Percentiles rank a stretch among this genome's conserved stretches.
These are phyloP conservation scores for Aegilops speltoides DNA, from an alignment of 176 grass and related monocot species.

Conservation along the genomic window DNA sequence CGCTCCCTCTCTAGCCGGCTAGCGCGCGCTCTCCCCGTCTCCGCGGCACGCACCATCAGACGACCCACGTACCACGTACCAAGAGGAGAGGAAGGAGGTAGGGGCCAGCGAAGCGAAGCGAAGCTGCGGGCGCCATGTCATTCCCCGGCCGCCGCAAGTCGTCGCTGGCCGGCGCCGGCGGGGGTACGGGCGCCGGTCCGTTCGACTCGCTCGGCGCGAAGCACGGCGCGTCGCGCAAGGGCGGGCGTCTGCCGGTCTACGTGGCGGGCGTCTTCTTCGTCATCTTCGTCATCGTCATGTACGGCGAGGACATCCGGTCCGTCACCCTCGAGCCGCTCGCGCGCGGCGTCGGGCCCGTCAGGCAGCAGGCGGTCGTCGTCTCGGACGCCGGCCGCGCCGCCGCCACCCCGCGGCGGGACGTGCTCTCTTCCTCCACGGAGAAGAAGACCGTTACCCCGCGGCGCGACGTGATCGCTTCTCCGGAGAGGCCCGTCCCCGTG, in stretches of 20 bases:
- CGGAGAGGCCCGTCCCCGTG: not conserved
- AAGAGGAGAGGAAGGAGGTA: not conserved
- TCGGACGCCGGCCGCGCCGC: not conserved
- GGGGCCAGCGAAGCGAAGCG: not conserved
- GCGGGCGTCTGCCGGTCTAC: slow-evolving; percentile 55
- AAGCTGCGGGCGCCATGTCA: slow-evolving; percentile 31
- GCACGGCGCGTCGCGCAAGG: slow-evolving; percentile 39
- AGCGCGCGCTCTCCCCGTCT: not conserved
- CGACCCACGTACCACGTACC: not conserved
- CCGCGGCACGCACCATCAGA: not conserved
- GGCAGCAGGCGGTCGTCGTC: not conserved
- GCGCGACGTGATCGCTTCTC: not conserved
- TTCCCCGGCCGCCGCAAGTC: slow-evolving; percentile 53
- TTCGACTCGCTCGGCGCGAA: slow-evolving; percentile 26
- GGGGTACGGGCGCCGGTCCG: not conserved
- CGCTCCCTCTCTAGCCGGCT: not conserved
- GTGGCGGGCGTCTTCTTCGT: slow-evolving; percentile 46
- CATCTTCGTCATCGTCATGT: slow-evolving; percentile 63
- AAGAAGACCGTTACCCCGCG: not conserved
- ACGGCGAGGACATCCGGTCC: slow-evolving; percentile 68
- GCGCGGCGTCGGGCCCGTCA: not conserved
- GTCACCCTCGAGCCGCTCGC: slow-evolving; percentile 38
- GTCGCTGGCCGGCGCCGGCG: slow-evolving; percentile 20
- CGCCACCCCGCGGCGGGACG: slow-evolving; percentile 26
- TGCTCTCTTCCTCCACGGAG: not conserved